phyloP scores from a whole-genome alignment of 2,329 filamentous ascomycete genomes.

The Trichophyton equinum region DNA sequence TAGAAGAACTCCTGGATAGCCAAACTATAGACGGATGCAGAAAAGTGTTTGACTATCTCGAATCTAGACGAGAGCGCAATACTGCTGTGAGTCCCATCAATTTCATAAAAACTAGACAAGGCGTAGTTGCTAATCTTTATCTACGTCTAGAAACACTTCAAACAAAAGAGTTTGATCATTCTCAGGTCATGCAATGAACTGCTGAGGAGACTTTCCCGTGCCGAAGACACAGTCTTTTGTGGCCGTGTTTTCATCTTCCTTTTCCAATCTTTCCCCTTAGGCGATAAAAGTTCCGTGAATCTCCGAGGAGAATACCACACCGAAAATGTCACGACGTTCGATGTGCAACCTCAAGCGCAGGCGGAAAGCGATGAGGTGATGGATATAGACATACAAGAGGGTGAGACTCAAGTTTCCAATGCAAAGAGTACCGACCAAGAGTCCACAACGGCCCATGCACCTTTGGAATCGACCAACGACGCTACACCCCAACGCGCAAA shows the following conservation, averaged over 20 bases:
- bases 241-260: conserved; percentile 96
- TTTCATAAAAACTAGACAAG: background rate
- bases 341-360: conserved; percentile 39
- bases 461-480: background rate
- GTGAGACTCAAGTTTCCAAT: conserved; percentile 13
- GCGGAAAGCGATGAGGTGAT: conserved; percentile 41
- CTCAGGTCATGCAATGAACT: conserved; percentile 92
- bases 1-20: conserved; percentile 90
- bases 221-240: conserved; percentile 94
- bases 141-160: conserved; percentile 48
- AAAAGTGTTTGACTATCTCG: conserved; percentile 85
- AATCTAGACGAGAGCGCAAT: conserved; percentile 80
- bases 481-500: conserved; percentile 11
- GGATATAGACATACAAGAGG: conserved; percentile 50
- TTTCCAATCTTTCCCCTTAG: conserved; percentile 93
- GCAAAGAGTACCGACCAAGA: conserved; percentile 6
- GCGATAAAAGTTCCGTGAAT: conserved; percentile 95
- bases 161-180: conserved; percentile 75
- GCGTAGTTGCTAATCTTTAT: background rate
- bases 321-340: conserved; percentile 83
- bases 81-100: conserved; percentile 47
- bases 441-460: conserved; percentile 3
- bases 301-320: conserved; percentile 88
- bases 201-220: conserved; percentile 80
- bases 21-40: conserved; percentile 89